A percentile compares a stretch with the other conserved stretches of the same genome.
Evolutionary conservation across 2,329 filamentous ascomycete species (phyloP).

Genomic region (Colletotrichum somersetense): DNA sequence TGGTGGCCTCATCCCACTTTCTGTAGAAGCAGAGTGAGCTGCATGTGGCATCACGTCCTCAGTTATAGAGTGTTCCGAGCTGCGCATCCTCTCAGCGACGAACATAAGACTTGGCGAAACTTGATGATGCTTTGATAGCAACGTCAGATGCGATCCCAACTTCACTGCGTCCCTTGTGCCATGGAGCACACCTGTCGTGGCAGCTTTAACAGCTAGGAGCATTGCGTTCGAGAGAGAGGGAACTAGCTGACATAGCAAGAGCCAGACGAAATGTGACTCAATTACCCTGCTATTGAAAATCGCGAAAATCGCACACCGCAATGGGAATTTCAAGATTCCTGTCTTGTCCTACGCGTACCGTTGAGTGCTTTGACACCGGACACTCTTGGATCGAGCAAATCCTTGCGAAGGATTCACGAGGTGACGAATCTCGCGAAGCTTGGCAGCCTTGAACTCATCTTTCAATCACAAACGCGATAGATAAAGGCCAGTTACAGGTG

Average conservation of each 20-base stretch:
- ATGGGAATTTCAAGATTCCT: neutral
- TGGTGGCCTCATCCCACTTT: neutral
- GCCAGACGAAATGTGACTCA: neutral
- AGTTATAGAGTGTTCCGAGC: conserved; percentile 16
- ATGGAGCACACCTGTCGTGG: neutral
- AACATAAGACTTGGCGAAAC: conserved; percentile 25
- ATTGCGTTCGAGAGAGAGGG: neutral
- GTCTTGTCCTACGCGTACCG: neutral
- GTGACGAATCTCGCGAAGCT: conserved; percentile 19
- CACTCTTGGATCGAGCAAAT: neutral
- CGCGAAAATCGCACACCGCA: too few relatives aligned
- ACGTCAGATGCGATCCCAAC: too few relatives aligned
- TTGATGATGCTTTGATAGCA: neutral
- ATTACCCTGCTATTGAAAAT: neutral
- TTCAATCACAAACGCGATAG: neutral
- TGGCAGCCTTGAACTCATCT: conserved; percentile 24
- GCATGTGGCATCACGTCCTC: conserved; percentile 1
- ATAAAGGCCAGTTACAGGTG: conserved; percentile 21
- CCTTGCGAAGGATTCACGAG: conserved; percentile 10
- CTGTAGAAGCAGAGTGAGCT: neutral
- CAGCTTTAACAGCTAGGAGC: conserved; percentile 7
- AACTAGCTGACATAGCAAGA: neutral
- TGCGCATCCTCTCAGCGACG: neutral
- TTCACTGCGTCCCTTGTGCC: neutral
- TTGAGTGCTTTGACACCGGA: too few relatives aligned